Evolutionary conservation across 176 grass and related monocot genomes (phyloP), one percentile per base, ranked within the genome.

Genomic region (Melocanna baccifera): DNA sequence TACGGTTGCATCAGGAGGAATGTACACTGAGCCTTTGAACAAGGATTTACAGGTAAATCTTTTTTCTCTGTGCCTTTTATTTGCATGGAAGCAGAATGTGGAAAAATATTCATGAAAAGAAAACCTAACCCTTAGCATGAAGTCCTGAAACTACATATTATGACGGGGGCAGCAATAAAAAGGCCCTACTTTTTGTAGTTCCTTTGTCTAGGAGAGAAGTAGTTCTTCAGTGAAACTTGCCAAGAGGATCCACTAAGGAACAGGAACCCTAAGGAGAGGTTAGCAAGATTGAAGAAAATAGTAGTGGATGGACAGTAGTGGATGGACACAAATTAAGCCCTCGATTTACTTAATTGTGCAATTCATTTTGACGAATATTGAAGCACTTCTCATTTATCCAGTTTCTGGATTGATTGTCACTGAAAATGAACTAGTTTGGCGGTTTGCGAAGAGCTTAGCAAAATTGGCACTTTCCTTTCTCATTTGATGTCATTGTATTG

Each of bases 1-100:
- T 71, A 94, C 92, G 71, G 90, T 94, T 75, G 28, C 95, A 67
- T 94, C 95, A 5, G 95, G 95, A 75, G 95, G 95, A 36, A 97
- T 94, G 92, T 97, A 97, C 69, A 91, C 87, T 22, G 79, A 90
- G 59, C 82, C 92, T 65, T 50, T 98, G 79, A 95, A 90, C 30
- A 91, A 86, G 26, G 86, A 93, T 88, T 86, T 95, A 62, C 92
- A 97, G 87, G 95, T 91, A 28, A 71, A 46, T 16, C 37, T 53
- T 32, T 68, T 45, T 11, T 73, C 15, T 69, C 20, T 76, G 3
- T 18, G 19, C 1, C 55, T 89, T 11, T 69, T 59, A 42, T 10
- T 57, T 45, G 22, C 10, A 53, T 64, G 9, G 20, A 58, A 74
- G 5, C 19, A 19, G 61, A 80, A 53, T 75, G 26, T 50, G 62